These are phyloP conservation scores for Trichoderma virens DNA, from an alignment of 495 filamentous ascomycete species.

Conservation along the genomic window DNA sequence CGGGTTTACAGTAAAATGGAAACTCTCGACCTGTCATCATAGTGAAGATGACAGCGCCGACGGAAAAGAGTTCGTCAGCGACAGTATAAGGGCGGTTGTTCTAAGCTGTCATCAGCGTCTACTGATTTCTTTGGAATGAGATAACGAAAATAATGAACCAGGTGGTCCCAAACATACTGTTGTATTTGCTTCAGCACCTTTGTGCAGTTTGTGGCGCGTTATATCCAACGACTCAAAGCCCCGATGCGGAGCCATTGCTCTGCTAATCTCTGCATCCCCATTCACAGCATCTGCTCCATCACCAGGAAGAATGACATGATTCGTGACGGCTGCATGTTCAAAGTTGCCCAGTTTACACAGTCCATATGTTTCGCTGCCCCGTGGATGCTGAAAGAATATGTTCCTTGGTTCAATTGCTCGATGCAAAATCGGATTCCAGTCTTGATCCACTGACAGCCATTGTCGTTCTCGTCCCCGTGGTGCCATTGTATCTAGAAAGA, in stretches of 20 bases:
- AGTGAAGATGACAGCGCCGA: constrained; percentile 28
- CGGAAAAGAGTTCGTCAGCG: constrained; percentile 27
- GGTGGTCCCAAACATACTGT: neutral
- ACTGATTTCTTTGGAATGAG: neutral
- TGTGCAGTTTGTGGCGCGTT: neutral
- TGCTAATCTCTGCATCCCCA: neutral
- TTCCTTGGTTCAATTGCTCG: constrained; percentile 32
- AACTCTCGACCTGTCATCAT: constrained; percentile 29
- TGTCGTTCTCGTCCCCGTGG: neutral
- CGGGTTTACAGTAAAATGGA: too few species aligned
- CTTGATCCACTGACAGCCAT: constrained; percentile 16
- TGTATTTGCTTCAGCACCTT: neutral
- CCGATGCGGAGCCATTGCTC: neutral
- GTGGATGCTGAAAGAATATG: constrained; percentile 36
- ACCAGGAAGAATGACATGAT: constrained; percentile 14
- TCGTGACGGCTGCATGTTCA: constrained; percentile 23
- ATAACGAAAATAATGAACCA: too few species aligned
- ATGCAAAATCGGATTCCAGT: constrained; percentile 42
- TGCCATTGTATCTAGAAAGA: neutral
- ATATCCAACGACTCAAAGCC: neutral
- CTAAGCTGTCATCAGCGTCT: constrained; percentile 15
- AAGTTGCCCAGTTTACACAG: constrained; percentile 42
- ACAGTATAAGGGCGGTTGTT: constrained; percentile 21
- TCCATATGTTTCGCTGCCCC: constrained; percentile 40
- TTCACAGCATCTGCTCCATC: neutral